Conservation (phyloP, 2,329 filamentous ascomycete genomes). For the Daldinia eschscholtzii region DNA sequence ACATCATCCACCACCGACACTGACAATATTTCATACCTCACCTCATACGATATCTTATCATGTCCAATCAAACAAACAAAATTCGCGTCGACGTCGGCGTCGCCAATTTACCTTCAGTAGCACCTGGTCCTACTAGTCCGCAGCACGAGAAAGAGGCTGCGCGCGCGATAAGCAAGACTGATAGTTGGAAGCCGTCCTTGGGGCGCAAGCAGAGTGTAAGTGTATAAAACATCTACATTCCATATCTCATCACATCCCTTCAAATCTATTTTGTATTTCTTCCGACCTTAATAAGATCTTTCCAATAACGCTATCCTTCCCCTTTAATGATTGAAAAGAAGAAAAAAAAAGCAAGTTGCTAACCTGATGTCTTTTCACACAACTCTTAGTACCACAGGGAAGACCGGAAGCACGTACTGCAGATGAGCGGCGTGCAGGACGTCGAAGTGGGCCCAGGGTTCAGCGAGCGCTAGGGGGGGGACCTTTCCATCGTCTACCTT, state of each 20-base stretch:
- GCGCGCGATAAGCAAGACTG: conserved; percentile 55
- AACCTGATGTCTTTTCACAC: conserved; percentile 6
- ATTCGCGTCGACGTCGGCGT: conserved; percentile 35
- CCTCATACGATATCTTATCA: not conserved
- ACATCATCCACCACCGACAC: not conserved
- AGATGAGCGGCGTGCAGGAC: conserved; percentile 57
- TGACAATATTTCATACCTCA: not conserved
- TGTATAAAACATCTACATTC: not conserved
- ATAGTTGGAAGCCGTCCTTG: conserved; percentile 62
- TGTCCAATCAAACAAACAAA: conserved; percentile 20
- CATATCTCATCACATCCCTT: not conserved
- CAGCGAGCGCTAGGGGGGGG: conserved; percentile 52
- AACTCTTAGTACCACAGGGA: conserved; percentile 60
- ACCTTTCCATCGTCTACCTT: conserved; percentile 2
- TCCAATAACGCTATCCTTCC: too few relatives aligned
- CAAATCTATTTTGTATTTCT: too few relatives aligned
- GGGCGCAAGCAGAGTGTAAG: conserved; percentile 59
- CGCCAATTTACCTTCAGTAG: conserved; percentile 20
- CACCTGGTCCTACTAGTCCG: conserved; percentile 43
- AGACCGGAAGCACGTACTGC: conserved; percentile 65
- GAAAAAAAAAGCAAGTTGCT: not conserved
- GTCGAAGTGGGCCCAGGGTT: conserved; percentile 58
- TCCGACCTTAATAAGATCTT: too few relatives aligned
- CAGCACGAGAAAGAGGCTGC: conserved; percentile 53
- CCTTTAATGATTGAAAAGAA: too few relatives aligned